Percentiles rank a stretch among this genome's conserved stretches.
phyloP scores from a whole-genome alignment of 345 rosid genomes.

The Eucalyptus albens region DNA sequence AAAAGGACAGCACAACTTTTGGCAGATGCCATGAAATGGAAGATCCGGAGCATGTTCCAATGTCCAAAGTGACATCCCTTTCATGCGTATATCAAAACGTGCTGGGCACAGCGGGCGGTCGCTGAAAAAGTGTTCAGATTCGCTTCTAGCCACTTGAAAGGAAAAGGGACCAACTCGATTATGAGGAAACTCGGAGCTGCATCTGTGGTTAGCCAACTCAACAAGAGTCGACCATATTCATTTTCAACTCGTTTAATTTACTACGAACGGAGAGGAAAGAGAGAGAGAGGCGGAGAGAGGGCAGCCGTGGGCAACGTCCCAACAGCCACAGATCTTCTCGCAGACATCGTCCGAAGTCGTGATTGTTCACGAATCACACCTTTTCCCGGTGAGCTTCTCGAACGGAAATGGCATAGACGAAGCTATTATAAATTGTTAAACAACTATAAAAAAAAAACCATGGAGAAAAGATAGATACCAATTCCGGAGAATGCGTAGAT shows the following conservation, averaged over 20 bases:
- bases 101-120: not conserved
- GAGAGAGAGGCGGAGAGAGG: not conserved
- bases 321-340: not conserved
- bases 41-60: not conserved
- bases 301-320: not conserved
- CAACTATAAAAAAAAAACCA: no score
- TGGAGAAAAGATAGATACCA: not conserved
- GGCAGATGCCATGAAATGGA: not conserved
- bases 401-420: not conserved
- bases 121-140: not conserved
- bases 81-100: not conserved
- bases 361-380: not conserved
- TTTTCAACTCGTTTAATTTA: not conserved
- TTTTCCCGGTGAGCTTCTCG: not conserved
- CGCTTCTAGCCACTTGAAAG: not conserved
- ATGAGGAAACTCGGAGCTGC: not conserved
- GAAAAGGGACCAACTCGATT: not conserved
- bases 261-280: not conserved
- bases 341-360: not conserved
- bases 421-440: not conserved
- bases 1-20: not conserved
- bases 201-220: not conserved
- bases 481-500: not conserved
- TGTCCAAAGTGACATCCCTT: not conserved
- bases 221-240: not conserved